Percentiles rank a stretch among this genome's conserved stretches.
These are phyloP conservation scores for Peronospora destructor DNA, from an alignment of 352 stramenopile genomes.

Conservation along the genomic window DNA sequence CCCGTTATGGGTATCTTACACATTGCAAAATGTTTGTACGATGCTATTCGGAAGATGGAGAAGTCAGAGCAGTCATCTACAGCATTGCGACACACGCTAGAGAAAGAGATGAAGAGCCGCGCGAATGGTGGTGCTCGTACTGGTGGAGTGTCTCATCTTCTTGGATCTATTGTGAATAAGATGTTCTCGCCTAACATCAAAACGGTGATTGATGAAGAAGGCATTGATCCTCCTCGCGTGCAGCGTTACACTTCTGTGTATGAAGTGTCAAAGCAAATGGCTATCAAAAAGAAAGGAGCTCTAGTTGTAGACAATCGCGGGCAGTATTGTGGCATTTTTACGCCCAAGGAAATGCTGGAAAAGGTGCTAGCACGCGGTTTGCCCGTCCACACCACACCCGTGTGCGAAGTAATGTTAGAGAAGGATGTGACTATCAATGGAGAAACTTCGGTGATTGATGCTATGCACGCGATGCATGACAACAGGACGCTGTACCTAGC, in stretches of 20 bases:
- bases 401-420: slow-evolving; percentile 89
- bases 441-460: slow-evolving; percentile 69
- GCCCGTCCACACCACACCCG: slow-evolving; percentile 86
- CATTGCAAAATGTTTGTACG: slow-evolving; percentile 98
- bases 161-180: slow-evolving; percentile 83
- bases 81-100: slow-evolving; percentile 63
- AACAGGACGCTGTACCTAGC: slow-evolving; percentile 81
- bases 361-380: slow-evolving; percentile 91
- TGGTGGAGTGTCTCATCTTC: slow-evolving; percentile 53
- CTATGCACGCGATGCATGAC: slow-evolving; percentile 86
- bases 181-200: slow-evolving; percentile 85
- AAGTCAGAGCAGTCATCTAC: slow-evolving; percentile 77
- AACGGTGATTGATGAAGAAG: slow-evolving; percentile 77
- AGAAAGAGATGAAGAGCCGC: slow-evolving; percentile 67
- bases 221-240: slow-evolving; percentile 63
- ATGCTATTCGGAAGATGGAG: slow-evolving; percentile 97
- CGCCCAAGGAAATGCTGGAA: slow-evolving; percentile 96
- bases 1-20: slow-evolving; percentile 94
- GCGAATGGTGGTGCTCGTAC: slow-evolving; percentile 22
- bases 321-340: slow-evolving; percentile 94
- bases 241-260: slow-evolving; percentile 88
- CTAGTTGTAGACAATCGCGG: slow-evolving; percentile 91
- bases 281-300: slow-evolving; percentile 91
- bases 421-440: slow-evolving; percentile 66
- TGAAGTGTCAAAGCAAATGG: slow-evolving; percentile 91